Percentiles rank a stretch among this genome's conserved stretches.
Conservation (phyloP, 2,329 filamentous ascomycete genomes). For the Phaeosphaeria sp. region DNA sequence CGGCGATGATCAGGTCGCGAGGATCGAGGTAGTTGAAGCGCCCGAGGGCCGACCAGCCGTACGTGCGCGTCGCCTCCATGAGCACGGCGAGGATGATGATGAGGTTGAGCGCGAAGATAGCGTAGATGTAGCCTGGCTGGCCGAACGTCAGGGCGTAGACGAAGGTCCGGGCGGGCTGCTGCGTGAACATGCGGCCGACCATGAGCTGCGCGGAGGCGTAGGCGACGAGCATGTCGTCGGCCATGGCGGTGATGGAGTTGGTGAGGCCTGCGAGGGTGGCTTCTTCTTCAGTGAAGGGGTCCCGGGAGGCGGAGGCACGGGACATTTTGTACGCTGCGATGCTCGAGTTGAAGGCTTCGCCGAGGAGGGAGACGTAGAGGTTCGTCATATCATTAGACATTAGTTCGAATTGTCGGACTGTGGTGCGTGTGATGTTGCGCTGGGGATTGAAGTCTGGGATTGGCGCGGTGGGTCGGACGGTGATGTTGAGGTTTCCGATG, state of each 20-base stretch:
- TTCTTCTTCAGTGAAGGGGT: slow-evolving; percentile 22
- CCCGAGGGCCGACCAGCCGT: slow-evolving; percentile 29
- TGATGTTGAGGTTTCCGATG: slow-evolving; percentile 35
- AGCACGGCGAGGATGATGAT: slow-evolving; percentile 30
- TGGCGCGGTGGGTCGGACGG: slow-evolving; percentile 19
- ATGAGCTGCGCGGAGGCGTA: slow-evolving; percentile 47
- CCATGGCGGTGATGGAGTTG: slow-evolving; percentile 33
- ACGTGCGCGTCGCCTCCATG: slow-evolving; percentile 30
- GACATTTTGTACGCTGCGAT: slow-evolving; percentile 39
- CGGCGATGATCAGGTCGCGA: slow-evolving; percentile 36
- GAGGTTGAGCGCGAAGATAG: slow-evolving; percentile 35
- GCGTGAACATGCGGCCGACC: slow-evolving; percentile 29
- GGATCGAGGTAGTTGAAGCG: slow-evolving; percentile 41
- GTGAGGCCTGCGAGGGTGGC: slow-evolving; percentile 32
- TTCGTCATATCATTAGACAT: slow-evolving; percentile 49
- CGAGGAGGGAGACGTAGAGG: slow-evolving; percentile 46
- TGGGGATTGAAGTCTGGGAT: slow-evolving; percentile 36
- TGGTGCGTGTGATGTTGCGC: slow-evolving; percentile 37
- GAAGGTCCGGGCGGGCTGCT: slow-evolving; percentile 20
- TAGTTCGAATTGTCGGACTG: slow-evolving; percentile 45
- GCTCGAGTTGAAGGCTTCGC: slow-evolving; percentile 44
- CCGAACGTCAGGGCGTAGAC: slow-evolving; percentile 32
- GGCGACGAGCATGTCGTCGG: slow-evolving; percentile 36
- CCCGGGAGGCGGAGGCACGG: slow-evolving; percentile 11
- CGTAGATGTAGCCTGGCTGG: slow-evolving; percentile 36